These are phyloP conservation scores for Ogataea paradorogensis DNA, from an alignment of 805 yeast genomes.

Conservation along the genomic window DNA sequence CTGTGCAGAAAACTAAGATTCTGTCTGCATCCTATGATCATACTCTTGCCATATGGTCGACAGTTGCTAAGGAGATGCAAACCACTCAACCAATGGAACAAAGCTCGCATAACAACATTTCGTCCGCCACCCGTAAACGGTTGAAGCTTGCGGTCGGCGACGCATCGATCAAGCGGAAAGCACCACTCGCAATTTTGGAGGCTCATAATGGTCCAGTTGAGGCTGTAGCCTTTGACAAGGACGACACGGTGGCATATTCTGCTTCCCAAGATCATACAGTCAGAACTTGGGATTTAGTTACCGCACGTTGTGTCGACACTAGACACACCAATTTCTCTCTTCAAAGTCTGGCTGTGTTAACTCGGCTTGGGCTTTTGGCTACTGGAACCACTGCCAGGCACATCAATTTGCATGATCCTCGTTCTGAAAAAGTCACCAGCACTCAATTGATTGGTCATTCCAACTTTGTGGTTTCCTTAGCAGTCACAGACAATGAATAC, in stretches of 20 bases:
- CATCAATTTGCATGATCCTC: constrained; percentile 89
- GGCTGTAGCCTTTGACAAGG: constrained; percentile 68
- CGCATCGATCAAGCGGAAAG: constrained; percentile 71
- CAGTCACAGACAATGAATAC: constrained; percentile 74
- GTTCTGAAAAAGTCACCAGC: constrained; percentile 64
- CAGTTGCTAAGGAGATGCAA: constrained; percentile 76
- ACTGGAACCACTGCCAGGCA: constrained; percentile 99
- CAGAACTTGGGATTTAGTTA: constrained; percentile 94
- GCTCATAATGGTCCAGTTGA: constrained; percentile 88
- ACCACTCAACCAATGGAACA: constrained; percentile 48
- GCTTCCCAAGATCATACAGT: constrained; percentile 95
- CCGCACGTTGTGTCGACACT: constrained; percentile 82
- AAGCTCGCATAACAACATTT: constrained; percentile 43
- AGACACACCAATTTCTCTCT: constrained; percentile 83
- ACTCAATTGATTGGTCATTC: constrained; percentile 83
- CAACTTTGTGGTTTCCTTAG: constrained; percentile 81
- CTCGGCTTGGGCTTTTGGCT: constrained; percentile 67
- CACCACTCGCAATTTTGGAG: constrained; percentile 75
- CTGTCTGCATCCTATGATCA: constrained; percentile 84
- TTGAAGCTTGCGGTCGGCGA: constrained; percentile 77
- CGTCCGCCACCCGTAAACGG: constrained; percentile 86
- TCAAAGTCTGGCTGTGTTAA: constrained; percentile 68
- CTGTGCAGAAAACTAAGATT: constrained; percentile 59
- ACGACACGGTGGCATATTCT: constrained; percentile 87
- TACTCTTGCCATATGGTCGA: constrained; percentile 84